phyloP scores from a whole-genome alignment of 139 green algal genomes.

The Bryopsis sp. region DNA sequence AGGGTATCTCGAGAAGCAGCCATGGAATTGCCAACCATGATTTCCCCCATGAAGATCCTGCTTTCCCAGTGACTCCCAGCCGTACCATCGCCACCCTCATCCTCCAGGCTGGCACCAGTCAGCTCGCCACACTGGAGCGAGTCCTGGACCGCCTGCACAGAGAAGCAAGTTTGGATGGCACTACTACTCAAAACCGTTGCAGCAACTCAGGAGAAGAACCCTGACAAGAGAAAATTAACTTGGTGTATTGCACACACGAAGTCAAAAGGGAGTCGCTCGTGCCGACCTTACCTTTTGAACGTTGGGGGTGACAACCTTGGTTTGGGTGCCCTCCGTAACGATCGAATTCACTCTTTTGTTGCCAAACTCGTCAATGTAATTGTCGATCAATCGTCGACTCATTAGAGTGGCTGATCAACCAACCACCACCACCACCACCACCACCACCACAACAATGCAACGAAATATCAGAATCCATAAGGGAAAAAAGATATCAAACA shows the following conservation, averaged over 20 bases:
- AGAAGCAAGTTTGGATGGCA: too few species aligned
- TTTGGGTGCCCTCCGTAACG: too few species aligned
- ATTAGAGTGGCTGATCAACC: neutral
- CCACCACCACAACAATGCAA: too few species aligned
- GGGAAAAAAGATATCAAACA: too few species aligned
- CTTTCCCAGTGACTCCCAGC: slow-evolving; percentile 11
- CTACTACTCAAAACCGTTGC: too few species aligned
- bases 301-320: too few species aligned
- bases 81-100: slow-evolving; percentile 17
- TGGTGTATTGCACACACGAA: too few species aligned
- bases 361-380: neutral
- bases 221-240: too few species aligned
- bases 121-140: neutral
- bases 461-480: too few species aligned
- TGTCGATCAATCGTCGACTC: slow-evolving; percentile 1
- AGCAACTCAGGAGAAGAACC: too few species aligned
- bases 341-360: too few species aligned
- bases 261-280: neutral
- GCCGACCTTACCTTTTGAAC: neutral
- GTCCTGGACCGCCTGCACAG: neutral
- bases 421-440: too few species aligned
- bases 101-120: neutral
- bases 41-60: slow-evolving; percentile 4
- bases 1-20: neutral
- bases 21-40: slow-evolving; percentile 10